phyloP scores from a whole-genome alignment of 306 rosid species.

The Acmispon strigosus region DNA sequence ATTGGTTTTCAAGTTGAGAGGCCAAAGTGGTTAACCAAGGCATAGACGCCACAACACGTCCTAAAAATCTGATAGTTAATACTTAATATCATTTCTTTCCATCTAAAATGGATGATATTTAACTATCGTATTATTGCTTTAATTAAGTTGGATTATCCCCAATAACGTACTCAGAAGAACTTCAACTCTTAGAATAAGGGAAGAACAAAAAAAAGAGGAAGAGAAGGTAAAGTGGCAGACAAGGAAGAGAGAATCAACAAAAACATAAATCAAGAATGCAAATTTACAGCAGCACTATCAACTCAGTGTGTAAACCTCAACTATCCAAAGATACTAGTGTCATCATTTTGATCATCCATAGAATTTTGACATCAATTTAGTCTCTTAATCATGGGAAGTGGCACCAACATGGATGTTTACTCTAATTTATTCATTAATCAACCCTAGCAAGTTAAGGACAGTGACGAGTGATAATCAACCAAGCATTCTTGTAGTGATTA shows the following conservation, averaged over 20 bases:
- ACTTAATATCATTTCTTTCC: neutral
- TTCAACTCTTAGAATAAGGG: neutral
- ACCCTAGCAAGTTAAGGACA: neutral
- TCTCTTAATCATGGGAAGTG: neutral
- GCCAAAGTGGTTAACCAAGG: neutral
- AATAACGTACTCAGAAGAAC: neutral
- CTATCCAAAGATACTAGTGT: neutral
- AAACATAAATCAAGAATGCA: neutral
- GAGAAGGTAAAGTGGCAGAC: neutral
- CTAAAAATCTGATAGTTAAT: conserved; percentile 1
- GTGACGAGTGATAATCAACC: neutral
- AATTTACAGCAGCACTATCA: neutral
- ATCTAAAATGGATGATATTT: neutral
- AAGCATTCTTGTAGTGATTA: neutral
- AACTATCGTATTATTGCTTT: neutral
- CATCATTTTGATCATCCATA: neutral
- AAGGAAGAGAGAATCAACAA: neutral
- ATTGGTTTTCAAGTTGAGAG: conserved; percentile 14
- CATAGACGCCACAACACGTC: neutral
- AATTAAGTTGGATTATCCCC: neutral
- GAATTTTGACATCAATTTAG: neutral
- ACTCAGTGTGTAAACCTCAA: neutral
- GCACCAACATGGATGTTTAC: neutral
- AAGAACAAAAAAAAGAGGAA: neutral
- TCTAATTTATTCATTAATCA: neutral